Percentiles rank a stretch among this genome's conserved stretches.
Conservation (phyloP, 164 flowering plant genomes). For the Stephania yunnanensis region DNA sequence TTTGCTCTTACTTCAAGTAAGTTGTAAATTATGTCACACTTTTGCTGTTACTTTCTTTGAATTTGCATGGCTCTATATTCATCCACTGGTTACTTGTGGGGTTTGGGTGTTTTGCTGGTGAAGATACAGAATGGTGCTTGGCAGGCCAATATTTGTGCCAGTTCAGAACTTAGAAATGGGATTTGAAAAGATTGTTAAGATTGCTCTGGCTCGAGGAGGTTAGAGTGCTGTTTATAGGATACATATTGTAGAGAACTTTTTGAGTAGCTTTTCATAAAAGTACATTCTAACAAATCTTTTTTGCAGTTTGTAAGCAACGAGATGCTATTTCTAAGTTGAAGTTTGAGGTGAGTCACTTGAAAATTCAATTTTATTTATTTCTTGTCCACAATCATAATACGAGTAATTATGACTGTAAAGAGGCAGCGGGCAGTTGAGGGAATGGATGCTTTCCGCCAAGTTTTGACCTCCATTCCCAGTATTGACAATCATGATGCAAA, state of each 20-base stretch:
- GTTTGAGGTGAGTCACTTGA: slow-evolving; percentile 54
- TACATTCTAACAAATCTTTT: background rate
- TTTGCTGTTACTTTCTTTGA: background rate
- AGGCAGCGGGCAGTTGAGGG: slow-evolving; percentile 58
- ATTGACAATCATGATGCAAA: slow-evolving; percentile 82
- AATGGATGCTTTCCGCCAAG: slow-evolving; percentile 58
- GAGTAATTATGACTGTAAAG: slow-evolving; percentile 30
- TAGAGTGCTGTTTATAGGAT: slow-evolving; percentile 4
- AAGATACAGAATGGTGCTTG: slow-evolving; percentile 72
- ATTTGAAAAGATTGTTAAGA: slow-evolving; percentile 84
- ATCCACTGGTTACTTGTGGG: background rate
- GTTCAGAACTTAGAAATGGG: slow-evolving; percentile 89
- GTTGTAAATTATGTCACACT: slow-evolving; percentile 10
- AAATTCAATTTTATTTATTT: background rate
- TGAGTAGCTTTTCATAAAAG: slow-evolving; percentile 7
- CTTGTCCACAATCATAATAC: slow-evolving; percentile 14
- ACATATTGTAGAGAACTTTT: background rate
- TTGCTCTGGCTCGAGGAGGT: slow-evolving; percentile 91
- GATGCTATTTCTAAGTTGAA: slow-evolving; percentile 55
- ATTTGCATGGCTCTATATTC: background rate
- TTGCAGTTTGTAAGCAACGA: slow-evolving; percentile 67
- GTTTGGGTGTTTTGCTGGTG: slow-evolving; percentile 6
- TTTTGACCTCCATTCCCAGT: slow-evolving; percentile 72
- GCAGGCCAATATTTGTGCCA: slow-evolving; percentile 75
- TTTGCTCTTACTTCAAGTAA: slow-evolving; percentile 74